phyloP scores from a whole-genome alignment of 2,329 filamentous ascomycete species.

The Cyanodermella asteris region DNA sequence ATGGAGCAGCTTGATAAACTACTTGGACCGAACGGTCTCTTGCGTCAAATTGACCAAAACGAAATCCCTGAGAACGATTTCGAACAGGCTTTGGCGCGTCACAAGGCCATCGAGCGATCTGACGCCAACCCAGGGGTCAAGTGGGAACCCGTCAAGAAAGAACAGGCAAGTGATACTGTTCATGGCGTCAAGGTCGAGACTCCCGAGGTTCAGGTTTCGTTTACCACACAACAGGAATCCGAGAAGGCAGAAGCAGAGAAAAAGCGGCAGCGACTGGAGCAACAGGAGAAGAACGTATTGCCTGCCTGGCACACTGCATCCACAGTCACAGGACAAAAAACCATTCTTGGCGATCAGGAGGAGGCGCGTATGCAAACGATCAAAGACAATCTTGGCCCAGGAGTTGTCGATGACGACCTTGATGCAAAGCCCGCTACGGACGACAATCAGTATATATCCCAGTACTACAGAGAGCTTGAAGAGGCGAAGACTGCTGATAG shows the following conservation, averaged over 20 bases:
- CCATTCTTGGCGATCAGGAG: conserved; percentile 9
- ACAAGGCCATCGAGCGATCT: conserved; percentile 22
- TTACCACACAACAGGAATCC: conserved; percentile 24
- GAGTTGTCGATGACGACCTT: no score
- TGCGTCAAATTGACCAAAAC: conserved; percentile 25
- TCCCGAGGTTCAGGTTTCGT: conserved; percentile 24
- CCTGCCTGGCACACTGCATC: conserved; percentile 31
- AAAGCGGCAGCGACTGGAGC: conserved; percentile 24
- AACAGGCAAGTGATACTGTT: no score
- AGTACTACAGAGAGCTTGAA: no score
- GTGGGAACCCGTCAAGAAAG: conserved; percentile 20
- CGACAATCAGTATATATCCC: no score
- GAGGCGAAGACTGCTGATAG: no score
- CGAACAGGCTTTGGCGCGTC: conserved; percentile 25
- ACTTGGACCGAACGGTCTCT: conserved; percentile 21
- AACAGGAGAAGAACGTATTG: conserved; percentile 26
- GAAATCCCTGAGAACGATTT: conserved; percentile 27
- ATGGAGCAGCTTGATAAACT: conserved; percentile 26
- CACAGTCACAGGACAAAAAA: conserved; percentile 17
- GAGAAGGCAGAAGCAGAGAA: conserved; percentile 28
- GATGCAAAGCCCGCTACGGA: no score
- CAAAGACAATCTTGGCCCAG: no score
- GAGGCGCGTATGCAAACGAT: no score
- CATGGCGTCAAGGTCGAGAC: conserved; percentile 17
- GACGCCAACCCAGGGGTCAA: conserved; percentile 19